Evolutionary conservation across 345 rosid genomes (phyloP), one percentile per base, ranked within the genome.

Genomic region (Boechera retrofracta): DNA sequence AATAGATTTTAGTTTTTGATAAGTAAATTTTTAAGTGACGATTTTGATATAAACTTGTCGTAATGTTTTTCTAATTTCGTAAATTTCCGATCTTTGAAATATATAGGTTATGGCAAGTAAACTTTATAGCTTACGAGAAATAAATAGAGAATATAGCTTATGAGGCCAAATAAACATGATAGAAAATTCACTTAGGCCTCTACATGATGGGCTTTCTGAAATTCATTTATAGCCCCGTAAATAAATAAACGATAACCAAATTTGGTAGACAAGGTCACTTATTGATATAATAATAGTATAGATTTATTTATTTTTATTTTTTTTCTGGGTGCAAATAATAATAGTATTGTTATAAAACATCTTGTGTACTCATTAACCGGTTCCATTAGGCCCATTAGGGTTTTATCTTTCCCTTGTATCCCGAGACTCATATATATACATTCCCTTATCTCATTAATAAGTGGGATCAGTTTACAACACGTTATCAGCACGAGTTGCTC

Each of bases 171-270:
- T 24, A 21, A 15, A 48, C 6, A 48, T 35, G 35, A 49, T 60
- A 0, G 47, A 36, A 60, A 24, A 0, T 7, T 45, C 58, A 47
- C 45, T 45, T 24, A 9, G 51, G 60, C 55, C 41, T 53, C 3
- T 16, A 16, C 45, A 28, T 18, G 5, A 42, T 54, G 71, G 71
- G 77, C 70, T 53, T 63, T 41, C 7, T 32, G 54, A 53, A 42
- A 41, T 9, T 28, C n/a, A 33, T 64, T 6, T 39, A 10, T 38
- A 16, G 39, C 31, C 36, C 10, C 2, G 11, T 26, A 10, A 47
- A 26, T 24, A 35, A 9, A 59, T 18, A 24, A 26, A 61, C 47
- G 28, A 48, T 26, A 8, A 60, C 9, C 15, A 51, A 11, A 38
- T 1, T 39, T 15, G 49, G 24, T 36, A 26, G 26, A 33, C 8